A percentile compares a stretch with the other conserved stretches of the same genome.
Conservation (phyloP, 257 asterid genomes). For the Petrea volubilis region DNA sequence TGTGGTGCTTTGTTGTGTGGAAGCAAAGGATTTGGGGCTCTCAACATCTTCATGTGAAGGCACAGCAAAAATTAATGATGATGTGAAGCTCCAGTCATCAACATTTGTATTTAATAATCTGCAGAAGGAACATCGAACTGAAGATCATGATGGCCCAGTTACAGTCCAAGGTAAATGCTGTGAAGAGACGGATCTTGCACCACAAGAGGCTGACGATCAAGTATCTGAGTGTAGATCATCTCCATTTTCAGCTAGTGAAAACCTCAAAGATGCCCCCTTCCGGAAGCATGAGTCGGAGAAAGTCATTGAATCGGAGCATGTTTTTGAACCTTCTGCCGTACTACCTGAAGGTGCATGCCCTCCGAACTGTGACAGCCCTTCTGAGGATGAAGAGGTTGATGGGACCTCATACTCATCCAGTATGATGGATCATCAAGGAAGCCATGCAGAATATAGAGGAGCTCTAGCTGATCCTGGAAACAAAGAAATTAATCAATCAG, state of each 20-base stretch:
- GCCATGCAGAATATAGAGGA: constrained; percentile 48
- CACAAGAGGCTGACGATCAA: constrained; percentile 45
- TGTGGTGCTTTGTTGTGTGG: constrained; percentile 22
- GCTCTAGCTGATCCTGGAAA: constrained; percentile 44
- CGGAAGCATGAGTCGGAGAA: constrained; percentile 34
- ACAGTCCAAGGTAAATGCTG: constrained; percentile 30
- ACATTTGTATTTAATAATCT: constrained; percentile 20
- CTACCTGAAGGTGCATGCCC: constrained; percentile 40
- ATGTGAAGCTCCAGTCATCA: constrained; percentile 29
- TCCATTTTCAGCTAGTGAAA: constrained; percentile 34
- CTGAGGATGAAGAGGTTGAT: constrained; percentile 58
- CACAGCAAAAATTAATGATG: constrained; percentile 23
- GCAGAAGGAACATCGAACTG: constrained; percentile 32
- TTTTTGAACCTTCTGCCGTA: constrained; percentile 30
- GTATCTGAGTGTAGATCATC: constrained; percentile 40
- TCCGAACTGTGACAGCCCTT: constrained; percentile 36
- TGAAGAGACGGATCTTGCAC: constrained; percentile 39
- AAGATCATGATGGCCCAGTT: constrained; percentile 32
- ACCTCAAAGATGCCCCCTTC: constrained; percentile 31
- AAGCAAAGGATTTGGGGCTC: constrained; percentile 29
- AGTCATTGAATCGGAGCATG: constrained; percentile 33
- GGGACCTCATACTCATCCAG: constrained; percentile 48
- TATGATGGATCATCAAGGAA: constrained; percentile 47
- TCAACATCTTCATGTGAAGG: constrained; percentile 30
- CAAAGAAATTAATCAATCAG: constrained; percentile 45